Percentiles rank a stretch among this genome's conserved stretches.
Evolutionary conservation across 73 alveolate genomes (phyloP).

Genomic region (Symbiodinium pilosum): DNA sequence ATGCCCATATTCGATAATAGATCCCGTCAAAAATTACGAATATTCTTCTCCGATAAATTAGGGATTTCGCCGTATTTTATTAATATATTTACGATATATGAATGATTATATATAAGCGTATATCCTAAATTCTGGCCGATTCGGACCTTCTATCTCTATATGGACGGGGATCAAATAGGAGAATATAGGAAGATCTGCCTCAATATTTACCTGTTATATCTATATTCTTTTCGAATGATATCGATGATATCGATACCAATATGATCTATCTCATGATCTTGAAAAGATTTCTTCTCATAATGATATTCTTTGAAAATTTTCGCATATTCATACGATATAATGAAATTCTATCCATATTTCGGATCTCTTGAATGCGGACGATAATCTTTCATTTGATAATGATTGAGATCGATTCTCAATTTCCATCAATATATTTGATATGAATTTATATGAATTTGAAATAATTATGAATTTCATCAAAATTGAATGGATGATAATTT

Average conservation of each 20-base stretch:
- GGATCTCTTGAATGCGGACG: conserved; percentile 12
- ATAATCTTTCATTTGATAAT: not conserved
- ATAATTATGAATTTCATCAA: not conserved
- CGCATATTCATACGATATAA: not conserved
- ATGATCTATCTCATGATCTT: not conserved
- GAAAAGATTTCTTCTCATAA: not conserved
- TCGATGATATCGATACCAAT: not conserved
- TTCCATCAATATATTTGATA: not conserved
- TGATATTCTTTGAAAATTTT: not conserved
- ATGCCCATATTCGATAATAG: not conserved
- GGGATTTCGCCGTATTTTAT: not conserved
- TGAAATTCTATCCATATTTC: not conserved
- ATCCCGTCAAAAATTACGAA: not conserved
- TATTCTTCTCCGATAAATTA: not conserved
- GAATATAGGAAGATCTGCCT: not conserved
- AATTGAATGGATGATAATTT: conserved; percentile 8
- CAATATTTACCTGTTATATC: not conserved
- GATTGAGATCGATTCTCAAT: not conserved
- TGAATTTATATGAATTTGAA: not conserved
- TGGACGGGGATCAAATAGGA: not conserved
- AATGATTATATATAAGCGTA: not conserved
- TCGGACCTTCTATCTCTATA: not conserved
- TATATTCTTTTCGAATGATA: not conserved
- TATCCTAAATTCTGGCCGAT: not conserved
- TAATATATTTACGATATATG: not conserved